A percentile compares a stretch with the other conserved stretches of the same genome.
Evolutionary conservation across 257 asterid genomes (phyloP).

Genomic region (Schizonepeta tenuifolia): DNA sequence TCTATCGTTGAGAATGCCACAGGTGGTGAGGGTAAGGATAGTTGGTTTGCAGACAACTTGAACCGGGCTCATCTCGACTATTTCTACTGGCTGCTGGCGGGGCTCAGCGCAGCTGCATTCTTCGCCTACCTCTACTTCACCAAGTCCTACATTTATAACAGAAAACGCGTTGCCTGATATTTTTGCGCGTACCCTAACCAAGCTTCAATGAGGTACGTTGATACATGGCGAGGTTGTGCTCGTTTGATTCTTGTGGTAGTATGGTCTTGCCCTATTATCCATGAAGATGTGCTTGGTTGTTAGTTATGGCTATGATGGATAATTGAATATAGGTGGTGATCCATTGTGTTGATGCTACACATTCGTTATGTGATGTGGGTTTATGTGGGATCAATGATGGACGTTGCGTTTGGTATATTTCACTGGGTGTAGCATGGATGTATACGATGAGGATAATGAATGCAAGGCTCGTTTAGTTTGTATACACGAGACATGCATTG

Average conservation of each 20-base stretch:
- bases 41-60: conserved; percentile 71
- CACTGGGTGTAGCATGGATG: not conserved
- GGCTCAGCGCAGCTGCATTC: conserved; percentile 42
- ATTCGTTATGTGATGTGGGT: not conserved
- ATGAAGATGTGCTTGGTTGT: no score
- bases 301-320: not conserved
- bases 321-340: not conserved
- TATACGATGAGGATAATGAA: not conserved
- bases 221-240: not conserved
- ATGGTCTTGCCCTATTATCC: no score
- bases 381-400: not conserved
- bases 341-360: not conserved
- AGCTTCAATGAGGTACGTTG: not conserved
- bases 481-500: not conserved
- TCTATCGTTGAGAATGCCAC: conserved; percentile 51
- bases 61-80: conserved; percentile 71
- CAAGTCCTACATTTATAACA: conserved; percentile 42
- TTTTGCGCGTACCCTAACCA: not conserved
- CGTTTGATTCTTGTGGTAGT: not conserved
- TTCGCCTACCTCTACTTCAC: conserved; percentile 44
- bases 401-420: not conserved
- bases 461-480: not conserved
- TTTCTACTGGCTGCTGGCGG: conserved; percentile 71
- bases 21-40: conserved; percentile 33
- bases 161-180: conserved; percentile 29